Conservation (phyloP, 768 basidiomycete genomes). For the Dioszegia crocea region DNA sequence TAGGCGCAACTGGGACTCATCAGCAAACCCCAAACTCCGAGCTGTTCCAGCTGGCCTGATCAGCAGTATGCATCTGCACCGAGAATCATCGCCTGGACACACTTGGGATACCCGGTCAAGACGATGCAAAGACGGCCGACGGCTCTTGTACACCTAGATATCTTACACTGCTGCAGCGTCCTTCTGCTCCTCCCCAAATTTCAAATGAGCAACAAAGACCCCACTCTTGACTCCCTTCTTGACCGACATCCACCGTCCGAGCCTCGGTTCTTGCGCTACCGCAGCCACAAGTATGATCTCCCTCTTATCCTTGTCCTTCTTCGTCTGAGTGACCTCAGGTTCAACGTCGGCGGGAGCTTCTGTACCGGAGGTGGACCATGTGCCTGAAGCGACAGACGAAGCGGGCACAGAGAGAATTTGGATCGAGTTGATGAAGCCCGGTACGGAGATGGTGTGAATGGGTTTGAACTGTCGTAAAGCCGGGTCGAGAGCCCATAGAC, state of each 20-base stretch:
- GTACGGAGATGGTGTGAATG: slow-evolving; percentile 61
- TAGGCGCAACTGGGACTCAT: too few relatives aligned
- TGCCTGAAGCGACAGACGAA: slow-evolving; percentile 55
- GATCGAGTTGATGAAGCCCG: slow-evolving; percentile 84
- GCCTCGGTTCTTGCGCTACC: slow-evolving; percentile 77
- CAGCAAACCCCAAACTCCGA: too few relatives aligned
- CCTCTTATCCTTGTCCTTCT: slow-evolving; percentile 23
- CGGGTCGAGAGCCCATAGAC: slow-evolving; percentile 83
- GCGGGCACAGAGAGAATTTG: slow-evolving; percentile 64
- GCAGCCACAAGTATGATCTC: slow-evolving; percentile 67
- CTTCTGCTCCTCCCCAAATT: slow-evolving; percentile 8
- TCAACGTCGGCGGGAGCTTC: background rate
- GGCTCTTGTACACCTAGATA: too few relatives aligned
- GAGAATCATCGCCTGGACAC: too few relatives aligned
- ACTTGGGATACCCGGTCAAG: too few relatives aligned
- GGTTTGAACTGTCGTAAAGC: slow-evolving; percentile 70
- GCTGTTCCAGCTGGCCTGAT: too few relatives aligned
- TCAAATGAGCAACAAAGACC: slow-evolving; percentile 57
- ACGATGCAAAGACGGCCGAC: too few relatives aligned
- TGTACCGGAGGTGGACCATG: background rate
- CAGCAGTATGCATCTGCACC: too few relatives aligned
- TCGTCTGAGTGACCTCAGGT: background rate
- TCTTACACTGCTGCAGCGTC: background rate
- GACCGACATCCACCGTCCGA: slow-evolving; percentile 81
- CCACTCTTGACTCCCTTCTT: slow-evolving; percentile 68